These are phyloP conservation scores for Rhynchosporium agropyri DNA, from an alignment of 2,329 filamentous ascomycete genomes.

Conservation along the genomic window DNA sequence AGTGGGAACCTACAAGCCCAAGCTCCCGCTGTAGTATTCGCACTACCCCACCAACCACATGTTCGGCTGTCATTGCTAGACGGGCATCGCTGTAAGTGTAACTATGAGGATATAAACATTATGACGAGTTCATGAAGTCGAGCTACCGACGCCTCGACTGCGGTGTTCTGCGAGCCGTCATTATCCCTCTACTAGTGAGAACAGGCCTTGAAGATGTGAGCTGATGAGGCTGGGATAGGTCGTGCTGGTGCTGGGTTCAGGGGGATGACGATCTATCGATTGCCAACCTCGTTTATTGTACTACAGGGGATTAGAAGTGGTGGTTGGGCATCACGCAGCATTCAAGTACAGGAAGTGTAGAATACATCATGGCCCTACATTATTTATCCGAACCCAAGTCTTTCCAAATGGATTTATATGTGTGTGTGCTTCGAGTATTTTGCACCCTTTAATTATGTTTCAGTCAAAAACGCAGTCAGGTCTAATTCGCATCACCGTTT, in stretches of 20 bases:
- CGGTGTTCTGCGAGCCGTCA: not conserved
- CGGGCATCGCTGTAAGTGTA: not conserved
- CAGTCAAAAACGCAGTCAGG: no score
- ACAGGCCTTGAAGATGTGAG: not conserved
- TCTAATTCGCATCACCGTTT: no score
- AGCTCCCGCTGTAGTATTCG: constrained; percentile 11
- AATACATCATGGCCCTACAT: no score
- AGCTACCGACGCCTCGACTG: constrained; percentile 3
- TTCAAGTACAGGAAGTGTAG: no score
- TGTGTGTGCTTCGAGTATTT: no score
- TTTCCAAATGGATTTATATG: no score
- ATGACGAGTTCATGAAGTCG: constrained; percentile 4
- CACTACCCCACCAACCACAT: constrained; percentile 7
- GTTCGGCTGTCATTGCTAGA: constrained; percentile 12
- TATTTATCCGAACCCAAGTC: no score
- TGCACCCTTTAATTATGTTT: no score
- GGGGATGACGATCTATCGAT: constrained; percentile 17
- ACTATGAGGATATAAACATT: constrained; percentile 1
- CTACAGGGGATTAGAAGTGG: not conserved
- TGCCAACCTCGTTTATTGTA: not conserved
- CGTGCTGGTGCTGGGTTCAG: constrained; percentile 3
- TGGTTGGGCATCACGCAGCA: not conserved
- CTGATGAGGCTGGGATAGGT: not conserved
- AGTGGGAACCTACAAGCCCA: constrained; percentile 17
- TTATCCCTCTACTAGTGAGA: not conserved